Conservation (phyloP, 192 early-diverging fungal species). For the Umbelopsis sp. region DNA sequence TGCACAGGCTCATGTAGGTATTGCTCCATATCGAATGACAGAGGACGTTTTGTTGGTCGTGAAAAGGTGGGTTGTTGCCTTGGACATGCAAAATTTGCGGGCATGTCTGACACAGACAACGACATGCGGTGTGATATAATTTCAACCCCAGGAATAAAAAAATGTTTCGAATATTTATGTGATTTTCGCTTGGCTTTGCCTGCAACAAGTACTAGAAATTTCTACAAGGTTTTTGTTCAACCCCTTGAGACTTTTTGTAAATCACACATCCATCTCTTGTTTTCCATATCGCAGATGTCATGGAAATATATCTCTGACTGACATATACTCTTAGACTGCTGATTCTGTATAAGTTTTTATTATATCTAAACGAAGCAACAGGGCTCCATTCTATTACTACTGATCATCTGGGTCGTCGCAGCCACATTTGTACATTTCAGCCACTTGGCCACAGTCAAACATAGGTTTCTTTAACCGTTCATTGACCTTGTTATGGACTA, state of each 20-base stretch:
- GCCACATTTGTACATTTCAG: constrained; percentile 85
- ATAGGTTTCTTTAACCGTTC: constrained; percentile 74
- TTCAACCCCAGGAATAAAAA: not conserved
- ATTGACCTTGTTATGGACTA: constrained; percentile 93
- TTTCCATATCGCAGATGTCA: not conserved
- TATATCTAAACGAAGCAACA: not conserved
- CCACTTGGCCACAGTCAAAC: constrained; percentile 80
- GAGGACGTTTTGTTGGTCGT: not conserved
- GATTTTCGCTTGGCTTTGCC: no score
- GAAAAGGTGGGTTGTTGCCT: not conserved
- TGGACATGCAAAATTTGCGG: not conserved
- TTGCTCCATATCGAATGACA: not conserved
- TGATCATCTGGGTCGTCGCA: constrained; percentile 55
- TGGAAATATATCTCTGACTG: no score
- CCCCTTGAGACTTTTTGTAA: not conserved
- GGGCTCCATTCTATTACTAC: not conserved
- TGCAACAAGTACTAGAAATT: not conserved
- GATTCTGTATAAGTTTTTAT: not conserved
- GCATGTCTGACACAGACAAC: not conserved
- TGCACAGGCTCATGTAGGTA: constrained; percentile 1
- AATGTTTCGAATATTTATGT: not conserved
- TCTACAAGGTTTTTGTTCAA: not conserved
- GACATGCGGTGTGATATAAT: not conserved
- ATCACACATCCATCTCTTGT: no score
- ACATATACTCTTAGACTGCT: not conserved